phyloP scores from a whole-genome alignment of 106 monocot species.

The Allium sativum region DNA sequence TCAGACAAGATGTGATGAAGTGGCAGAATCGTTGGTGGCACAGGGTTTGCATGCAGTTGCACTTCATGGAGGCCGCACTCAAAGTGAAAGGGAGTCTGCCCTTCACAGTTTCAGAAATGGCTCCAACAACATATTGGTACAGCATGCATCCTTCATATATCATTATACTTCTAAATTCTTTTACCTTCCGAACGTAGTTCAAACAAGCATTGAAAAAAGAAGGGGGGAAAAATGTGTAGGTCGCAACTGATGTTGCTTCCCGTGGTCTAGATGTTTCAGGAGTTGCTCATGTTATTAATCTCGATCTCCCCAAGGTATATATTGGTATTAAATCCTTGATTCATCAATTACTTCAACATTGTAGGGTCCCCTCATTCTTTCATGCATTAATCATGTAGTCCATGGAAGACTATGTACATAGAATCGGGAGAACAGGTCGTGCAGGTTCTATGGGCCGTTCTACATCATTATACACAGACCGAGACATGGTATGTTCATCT shows the following conservation, averaged over 20 bases:
- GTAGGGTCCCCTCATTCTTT: not conserved
- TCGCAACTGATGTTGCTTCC: slow-evolving; percentile 63
- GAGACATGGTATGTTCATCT: slow-evolving; percentile 26
- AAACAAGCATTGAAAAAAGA: too few species aligned
- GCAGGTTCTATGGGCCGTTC: slow-evolving; percentile 44
- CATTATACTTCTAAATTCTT: too few species aligned
- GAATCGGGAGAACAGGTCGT: slow-evolving; percentile 55
- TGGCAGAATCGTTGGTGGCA: slow-evolving; percentile 44
- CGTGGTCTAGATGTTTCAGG: slow-evolving; percentile 59
- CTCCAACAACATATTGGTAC: slow-evolving; percentile 41
- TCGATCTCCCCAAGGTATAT: slow-evolving; percentile 59
- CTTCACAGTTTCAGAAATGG: slow-evolving; percentile 50
- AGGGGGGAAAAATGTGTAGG: slow-evolving; percentile 11
- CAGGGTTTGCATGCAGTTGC: slow-evolving; percentile 50
- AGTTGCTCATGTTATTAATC: slow-evolving; percentile 53
- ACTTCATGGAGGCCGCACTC: slow-evolving; percentile 54
- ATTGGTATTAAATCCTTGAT: not conserved
- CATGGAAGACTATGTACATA: slow-evolving; percentile 63
- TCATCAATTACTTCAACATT: not conserved
- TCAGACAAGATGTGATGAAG: slow-evolving; percentile 58
- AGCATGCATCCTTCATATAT: too few species aligned
- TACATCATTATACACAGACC: slow-evolving; percentile 56
- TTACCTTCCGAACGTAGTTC: too few species aligned
- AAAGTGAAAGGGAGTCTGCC: slow-evolving; percentile 50
- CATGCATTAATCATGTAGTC: slow-evolving; percentile 10